Evolutionary conservation across 371 early-diverging fungal species (phyloP).

Genomic region (Mortierella sp.): DNA sequence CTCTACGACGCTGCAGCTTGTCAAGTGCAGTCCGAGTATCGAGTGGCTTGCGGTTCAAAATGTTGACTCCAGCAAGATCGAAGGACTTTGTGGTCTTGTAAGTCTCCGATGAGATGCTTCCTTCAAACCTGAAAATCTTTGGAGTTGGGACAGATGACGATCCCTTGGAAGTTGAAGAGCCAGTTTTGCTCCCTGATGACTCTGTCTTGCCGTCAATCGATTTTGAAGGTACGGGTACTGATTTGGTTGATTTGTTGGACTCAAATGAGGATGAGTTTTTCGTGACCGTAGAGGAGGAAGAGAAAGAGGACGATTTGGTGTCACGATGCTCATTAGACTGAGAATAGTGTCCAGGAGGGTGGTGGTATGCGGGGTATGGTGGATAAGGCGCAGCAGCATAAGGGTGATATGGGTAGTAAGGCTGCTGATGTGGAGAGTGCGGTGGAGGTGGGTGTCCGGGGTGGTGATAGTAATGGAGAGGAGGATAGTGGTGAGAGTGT

Average conservation of each 20-base stretch:
- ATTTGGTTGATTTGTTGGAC: conserved; percentile 9
- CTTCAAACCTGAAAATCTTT: conserved; percentile 50
- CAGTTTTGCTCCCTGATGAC: background rate
- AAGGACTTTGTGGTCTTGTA: conserved; percentile 53
- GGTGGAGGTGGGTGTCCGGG: conserved; percentile 36
- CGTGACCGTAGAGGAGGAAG: background rate
- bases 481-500: conserved; percentile 1
- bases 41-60: conserved; percentile 70
- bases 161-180: conserved; percentile 40
- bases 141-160: conserved; percentile 61
- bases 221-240: background rate
- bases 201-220: background rate
- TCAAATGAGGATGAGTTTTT: conserved; percentile 1
- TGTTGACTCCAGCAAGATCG: conserved; percentile 65
- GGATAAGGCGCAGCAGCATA: conserved; percentile 25
- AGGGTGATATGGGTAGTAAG: conserved; percentile 46
- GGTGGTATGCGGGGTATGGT: conserved; percentile 27
- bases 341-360: conserved; percentile 12
- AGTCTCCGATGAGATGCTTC: conserved; percentile 53
- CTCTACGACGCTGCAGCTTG: conserved; percentile 77
- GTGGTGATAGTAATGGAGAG: conserved; percentile 24
- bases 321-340: conserved; percentile 8
- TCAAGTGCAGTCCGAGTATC: conserved; percentile 81
- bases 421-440: conserved; percentile 41
- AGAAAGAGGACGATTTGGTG: conserved; percentile 1